Percentiles rank a stretch among this genome's conserved stretches.
phyloP scores from a whole-genome alignment of 768 basidiomycete genomes.

The Leccinum variicolor region DNA sequence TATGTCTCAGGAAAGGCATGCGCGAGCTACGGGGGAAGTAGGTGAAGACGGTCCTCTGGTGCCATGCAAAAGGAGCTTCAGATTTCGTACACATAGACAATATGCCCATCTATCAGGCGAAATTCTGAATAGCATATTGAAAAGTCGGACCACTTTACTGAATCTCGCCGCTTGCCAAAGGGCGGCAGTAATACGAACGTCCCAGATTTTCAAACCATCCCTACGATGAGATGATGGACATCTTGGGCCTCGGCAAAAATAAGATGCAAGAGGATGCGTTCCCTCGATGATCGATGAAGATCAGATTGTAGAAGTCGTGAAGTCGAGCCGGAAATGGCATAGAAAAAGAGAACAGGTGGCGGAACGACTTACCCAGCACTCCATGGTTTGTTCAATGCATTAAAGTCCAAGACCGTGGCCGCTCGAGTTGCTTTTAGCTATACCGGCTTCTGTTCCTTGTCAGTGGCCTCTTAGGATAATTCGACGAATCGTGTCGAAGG shows the following conservation, averaged over 20 bases:
- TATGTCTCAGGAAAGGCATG: conserved; percentile 31
- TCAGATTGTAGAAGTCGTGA: not conserved
- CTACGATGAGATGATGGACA: conserved; percentile 17
- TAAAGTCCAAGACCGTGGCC: no score
- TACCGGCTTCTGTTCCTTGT: not conserved
- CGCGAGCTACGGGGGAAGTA: conserved; percentile 4
- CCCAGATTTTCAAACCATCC: conserved; percentile 31
- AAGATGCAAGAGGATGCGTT: not conserved
- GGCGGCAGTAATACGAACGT: conserved; percentile 31
- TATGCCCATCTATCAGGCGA: conserved; percentile 10
- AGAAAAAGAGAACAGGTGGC: not conserved
- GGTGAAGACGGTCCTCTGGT: conserved; percentile 10
- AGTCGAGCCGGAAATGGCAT: not conserved
- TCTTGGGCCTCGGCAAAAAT: conserved; percentile 3
- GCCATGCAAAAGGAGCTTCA: conserved; percentile 11
- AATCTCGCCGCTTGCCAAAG: conserved; percentile 22
- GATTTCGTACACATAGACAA: conserved; percentile 13
- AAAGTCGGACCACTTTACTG: conserved; percentile 13
- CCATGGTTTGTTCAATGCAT: not conserved
- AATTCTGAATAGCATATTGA: conserved; percentile 5
- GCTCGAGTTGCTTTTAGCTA: not conserved
- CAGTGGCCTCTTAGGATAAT: not conserved
- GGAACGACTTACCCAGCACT: not conserved
- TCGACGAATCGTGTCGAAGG: not conserved
- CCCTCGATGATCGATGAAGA: not conserved